Base-by-base conservation (phyloP, 2,329 filamentous ascomycete genomes). In the Diaporthe destruens region DNA sequence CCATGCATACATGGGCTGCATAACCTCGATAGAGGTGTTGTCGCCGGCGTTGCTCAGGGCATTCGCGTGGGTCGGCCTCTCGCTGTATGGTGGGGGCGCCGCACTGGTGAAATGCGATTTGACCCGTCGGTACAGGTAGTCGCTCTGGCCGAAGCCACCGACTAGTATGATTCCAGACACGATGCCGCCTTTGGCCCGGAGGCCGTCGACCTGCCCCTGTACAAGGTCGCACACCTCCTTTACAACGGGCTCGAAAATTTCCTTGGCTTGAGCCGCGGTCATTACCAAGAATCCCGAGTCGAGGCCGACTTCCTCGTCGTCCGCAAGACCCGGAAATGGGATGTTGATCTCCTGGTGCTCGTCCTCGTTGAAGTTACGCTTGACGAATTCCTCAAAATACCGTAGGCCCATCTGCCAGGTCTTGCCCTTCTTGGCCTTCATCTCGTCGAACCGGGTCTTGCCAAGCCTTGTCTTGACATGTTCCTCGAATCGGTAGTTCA, bases 331-430 rank as follows among this genome's bases (percentile, higher is more conserved):
- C 1, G 93, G 93, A 76, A 95, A 93, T 87, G 93, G 93, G 5
- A 95, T 88, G 72, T 94, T 94, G 72, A 95, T 89, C 79, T 95
- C 93, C 65, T 91, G 87, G 75, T 93, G 89, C 78, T 94, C 93
- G 59, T 94, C 92, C 77, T 93, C 91, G 79, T 93, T 92, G 79
- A 95, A 96, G 78, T 94, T 95, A 18, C 93, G 88, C 82, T 96
- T 96, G 18, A 96, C 93, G 79, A 94, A 95, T 79, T 95, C 93
- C 77, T 96, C 93, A 80, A 94, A 96, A 78, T 94, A 95, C 71
- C 90, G 88, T 66, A 95, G 84, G 2, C 91, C 93, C 90, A 92
- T 92, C 80, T 92, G 93, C 92, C 93, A 95, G 0, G 91, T 94
- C 81, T 93, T 94, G 3, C 88, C 88, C 81, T 94, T 94, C 82